These are phyloP conservation scores for Magnaporthiopsis rhizophila DNA, from an alignment of 2,329 filamentous ascomycete species.

Conservation along the genomic window DNA sequence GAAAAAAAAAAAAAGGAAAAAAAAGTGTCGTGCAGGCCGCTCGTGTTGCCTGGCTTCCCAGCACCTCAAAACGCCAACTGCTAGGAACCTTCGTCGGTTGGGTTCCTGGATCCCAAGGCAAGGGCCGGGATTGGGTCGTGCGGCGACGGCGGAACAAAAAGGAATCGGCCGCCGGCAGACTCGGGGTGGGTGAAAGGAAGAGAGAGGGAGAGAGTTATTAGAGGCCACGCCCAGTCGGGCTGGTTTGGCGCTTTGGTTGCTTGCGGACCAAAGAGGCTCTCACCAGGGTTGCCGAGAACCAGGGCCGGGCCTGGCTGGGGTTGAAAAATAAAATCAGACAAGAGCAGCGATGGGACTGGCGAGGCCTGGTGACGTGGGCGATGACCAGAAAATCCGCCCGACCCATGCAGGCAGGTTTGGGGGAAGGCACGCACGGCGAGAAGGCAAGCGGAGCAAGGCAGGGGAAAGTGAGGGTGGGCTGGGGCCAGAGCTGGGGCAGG, in stretches of 20 bases:
- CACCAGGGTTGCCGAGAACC: background rate
- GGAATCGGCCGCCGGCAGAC: background rate
- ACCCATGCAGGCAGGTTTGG: background rate
- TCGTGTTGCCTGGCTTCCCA: background rate
- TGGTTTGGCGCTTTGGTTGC: background rate
- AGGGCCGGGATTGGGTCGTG: background rate
- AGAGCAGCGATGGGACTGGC: background rate
- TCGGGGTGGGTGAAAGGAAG: background rate
- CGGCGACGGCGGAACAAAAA: background rate
- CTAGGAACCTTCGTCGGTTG: background rate
- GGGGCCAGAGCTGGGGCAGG: background rate
- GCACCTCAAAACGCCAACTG: background rate
- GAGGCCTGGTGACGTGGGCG: background rate
- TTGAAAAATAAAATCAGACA: background rate
- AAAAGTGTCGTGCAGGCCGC: background rate
- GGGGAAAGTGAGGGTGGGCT: background rate
- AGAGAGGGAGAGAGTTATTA: background rate
- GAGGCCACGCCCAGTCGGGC: background rate
- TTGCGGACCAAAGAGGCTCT: background rate
- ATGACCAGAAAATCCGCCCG: background rate
- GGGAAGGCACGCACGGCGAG: background rate
- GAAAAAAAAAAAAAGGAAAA: background rate
- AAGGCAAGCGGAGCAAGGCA: background rate
- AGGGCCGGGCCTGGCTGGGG: background rate
- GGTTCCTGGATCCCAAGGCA: background rate